Evolutionary conservation across 2,329 filamentous ascomycete genomes (phyloP).

Genomic region (Xylariomycetidae sp.): DNA sequence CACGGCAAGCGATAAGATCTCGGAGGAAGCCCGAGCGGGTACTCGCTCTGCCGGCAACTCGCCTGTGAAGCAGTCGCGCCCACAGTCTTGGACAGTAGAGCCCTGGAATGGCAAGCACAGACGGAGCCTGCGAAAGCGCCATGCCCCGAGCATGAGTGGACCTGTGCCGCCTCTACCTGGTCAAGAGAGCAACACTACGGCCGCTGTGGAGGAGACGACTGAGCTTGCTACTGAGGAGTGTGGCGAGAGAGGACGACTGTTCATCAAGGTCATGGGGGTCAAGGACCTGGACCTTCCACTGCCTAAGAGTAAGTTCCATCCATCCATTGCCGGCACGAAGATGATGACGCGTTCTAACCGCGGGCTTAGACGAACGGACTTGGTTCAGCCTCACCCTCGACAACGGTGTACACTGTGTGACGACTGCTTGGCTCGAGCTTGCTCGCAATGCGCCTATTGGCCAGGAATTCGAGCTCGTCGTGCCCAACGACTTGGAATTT

Average conservation of each 20-base stretch:
- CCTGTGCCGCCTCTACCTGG: conserved; percentile 79
- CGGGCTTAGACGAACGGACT: conserved; percentile 66
- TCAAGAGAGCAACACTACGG: conserved; percentile 71
- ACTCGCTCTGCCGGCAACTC: conserved; percentile 61
- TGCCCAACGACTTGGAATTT: conserved; percentile 97
- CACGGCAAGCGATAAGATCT: conserved; percentile 75
- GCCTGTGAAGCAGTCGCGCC: conserved; percentile 65
- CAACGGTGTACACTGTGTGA: conserved; percentile 96
- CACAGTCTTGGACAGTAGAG: conserved; percentile 92
- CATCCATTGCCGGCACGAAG: neutral
- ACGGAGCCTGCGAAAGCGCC: conserved; percentile 51
- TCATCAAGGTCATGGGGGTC: conserved; percentile 97
- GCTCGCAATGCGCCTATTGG: conserved; percentile 90
- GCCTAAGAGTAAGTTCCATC: conserved; percentile 67
- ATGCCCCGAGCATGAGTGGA: conserved; percentile 43
- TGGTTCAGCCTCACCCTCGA: conserved; percentile 97
- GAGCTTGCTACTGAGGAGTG: conserved; percentile 64
- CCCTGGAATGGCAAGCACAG: conserved; percentile 86
- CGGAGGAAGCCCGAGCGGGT: conserved; percentile 44
- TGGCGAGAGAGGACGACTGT: conserved; percentile 81
- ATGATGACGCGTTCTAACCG: conserved; percentile 11
- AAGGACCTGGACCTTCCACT: conserved; percentile 91
- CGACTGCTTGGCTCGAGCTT: conserved; percentile 89
- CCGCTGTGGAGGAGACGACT: conserved; percentile 62
- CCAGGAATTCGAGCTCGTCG: conserved; percentile 96